These are phyloP conservation scores for Phoma herbarum DNA, from an alignment of 2,329 filamentous ascomycete species.

Conservation along the genomic window DNA sequence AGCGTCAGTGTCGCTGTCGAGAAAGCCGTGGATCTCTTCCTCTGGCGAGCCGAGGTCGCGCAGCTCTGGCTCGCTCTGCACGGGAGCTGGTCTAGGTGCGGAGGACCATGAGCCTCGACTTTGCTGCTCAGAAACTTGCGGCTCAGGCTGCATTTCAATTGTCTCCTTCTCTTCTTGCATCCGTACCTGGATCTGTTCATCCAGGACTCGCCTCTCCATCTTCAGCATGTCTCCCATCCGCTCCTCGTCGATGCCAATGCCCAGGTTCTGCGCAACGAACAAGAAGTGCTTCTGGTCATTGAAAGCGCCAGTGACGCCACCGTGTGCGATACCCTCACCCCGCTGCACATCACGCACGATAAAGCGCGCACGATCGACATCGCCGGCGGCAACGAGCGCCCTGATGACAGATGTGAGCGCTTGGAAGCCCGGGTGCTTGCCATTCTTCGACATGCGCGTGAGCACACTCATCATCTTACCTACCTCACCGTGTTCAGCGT, in stretches of 20 bases:
- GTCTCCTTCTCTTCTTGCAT: slow-evolving; percentile 10
- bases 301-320: slow-evolving; percentile 29
- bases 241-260: slow-evolving; percentile 23
- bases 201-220: slow-evolving; percentile 7
- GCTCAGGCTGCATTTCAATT: slow-evolving; percentile 5
- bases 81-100: not conserved
- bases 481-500: slow-evolving; percentile 64
- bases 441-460: slow-evolving; percentile 49
- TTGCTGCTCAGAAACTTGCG: not conserved
- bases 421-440: slow-evolving; percentile 54
- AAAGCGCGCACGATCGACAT: slow-evolving; percentile 44
- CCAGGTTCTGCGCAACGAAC: slow-evolving; percentile 18
- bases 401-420: slow-evolving; percentile 52
- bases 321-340: slow-evolving; percentile 42
- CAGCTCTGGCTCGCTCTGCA: slow-evolving; percentile 1
- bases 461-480: slow-evolving; percentile 56
- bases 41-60: slow-evolving; percentile 7
- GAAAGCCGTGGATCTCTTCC: slow-evolving; percentile 29
- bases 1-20: slow-evolving; percentile 21
- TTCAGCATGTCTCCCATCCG: slow-evolving; percentile 23
- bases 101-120: not conserved
- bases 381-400: slow-evolving; percentile 49
- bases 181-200: slow-evolving; percentile 7
- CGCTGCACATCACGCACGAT: slow-evolving; percentile 52
- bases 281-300: slow-evolving; percentile 32